Evolutionary conservation across 331 rosid genomes (phyloP).

Genomic region (Quercus lobata): DNA sequence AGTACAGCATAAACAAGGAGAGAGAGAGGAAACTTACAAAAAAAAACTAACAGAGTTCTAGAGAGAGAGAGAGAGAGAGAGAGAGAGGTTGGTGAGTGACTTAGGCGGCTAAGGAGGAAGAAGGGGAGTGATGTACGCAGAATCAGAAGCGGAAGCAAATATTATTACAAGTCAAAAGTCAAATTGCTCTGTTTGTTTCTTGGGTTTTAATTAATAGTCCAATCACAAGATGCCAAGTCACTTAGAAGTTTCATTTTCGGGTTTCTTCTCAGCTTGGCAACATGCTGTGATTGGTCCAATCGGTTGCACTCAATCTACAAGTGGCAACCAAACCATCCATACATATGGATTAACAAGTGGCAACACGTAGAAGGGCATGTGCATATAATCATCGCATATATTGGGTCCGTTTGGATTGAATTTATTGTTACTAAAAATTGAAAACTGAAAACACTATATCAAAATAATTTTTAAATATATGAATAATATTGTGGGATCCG

Average conservation of each 20-base stretch:
- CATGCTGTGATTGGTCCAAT: neutral
- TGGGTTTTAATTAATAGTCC: neutral
- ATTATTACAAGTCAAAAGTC: conserved; percentile 23
- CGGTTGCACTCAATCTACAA: too few species aligned
- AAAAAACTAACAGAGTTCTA: neutral
- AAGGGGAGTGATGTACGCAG: neutral
- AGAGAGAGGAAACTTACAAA: conserved; percentile 3
- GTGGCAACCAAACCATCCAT: too few species aligned
- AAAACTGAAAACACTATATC: too few species aligned
- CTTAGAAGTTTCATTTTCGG: neutral
- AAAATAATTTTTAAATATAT: too few species aligned
- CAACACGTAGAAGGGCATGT: too few species aligned
- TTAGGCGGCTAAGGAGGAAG: neutral
- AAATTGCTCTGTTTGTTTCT: conserved; percentile 7
- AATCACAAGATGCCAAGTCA: conserved; percentile 21
- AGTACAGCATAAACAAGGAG: neutral
- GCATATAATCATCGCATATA: too few species aligned
- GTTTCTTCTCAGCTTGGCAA: too few species aligned
- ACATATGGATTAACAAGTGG: too few species aligned
- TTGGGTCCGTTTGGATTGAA: too few species aligned
- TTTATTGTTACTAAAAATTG: too few species aligned
- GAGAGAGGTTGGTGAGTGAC: neutral
- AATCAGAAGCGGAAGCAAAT: neutral
- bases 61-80: neutral
- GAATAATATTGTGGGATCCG: too few species aligned